Evolutionary conservation across 345 rosid genomes (phyloP).

Genomic region (Euclidium syriacum): DNA sequence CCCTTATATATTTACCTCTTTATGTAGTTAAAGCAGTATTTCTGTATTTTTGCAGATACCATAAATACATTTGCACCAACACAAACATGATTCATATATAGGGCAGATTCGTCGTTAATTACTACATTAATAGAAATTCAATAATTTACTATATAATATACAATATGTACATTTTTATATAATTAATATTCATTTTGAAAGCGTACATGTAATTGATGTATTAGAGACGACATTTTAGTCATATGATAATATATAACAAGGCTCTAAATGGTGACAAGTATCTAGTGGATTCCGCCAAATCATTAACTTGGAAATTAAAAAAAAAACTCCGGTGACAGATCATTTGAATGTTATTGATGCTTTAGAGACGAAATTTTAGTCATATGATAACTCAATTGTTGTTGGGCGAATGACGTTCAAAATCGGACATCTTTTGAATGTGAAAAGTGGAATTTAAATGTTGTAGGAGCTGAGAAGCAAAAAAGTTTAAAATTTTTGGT

Average conservation of each 20-base stretch:
- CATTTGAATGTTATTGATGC: no score
- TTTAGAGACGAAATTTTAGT: not conserved
- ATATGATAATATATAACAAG: not conserved
- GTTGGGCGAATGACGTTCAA: not conserved
- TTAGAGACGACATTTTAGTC: no score
- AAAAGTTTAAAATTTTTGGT: not conserved
- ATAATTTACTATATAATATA: no score
- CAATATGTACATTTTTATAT: not conserved
- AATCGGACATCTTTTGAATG: not conserved
- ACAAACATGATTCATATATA: not conserved
- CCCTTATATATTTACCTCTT: constrained; percentile 23
- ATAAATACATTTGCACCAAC: not conserved
- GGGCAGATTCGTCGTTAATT: not conserved
- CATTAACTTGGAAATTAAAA: not conserved
- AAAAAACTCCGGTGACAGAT: no score
- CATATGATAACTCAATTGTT: not conserved
- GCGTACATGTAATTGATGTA: not conserved
- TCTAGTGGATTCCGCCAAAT: not conserved
- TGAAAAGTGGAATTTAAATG: not conserved
- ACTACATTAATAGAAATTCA: not conserved
- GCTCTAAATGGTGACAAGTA: not conserved
- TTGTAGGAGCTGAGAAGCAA: not conserved
- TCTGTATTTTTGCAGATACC: constrained; percentile 18
- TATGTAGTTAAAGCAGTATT: constrained; percentile 15
- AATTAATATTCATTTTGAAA: not conserved